A percentile compares a stretch with the other conserved stretches of the same genome.
phyloP scores from a whole-genome alignment of 768 basidiomycete genomes.

The Agrocybe praecox region DNA sequence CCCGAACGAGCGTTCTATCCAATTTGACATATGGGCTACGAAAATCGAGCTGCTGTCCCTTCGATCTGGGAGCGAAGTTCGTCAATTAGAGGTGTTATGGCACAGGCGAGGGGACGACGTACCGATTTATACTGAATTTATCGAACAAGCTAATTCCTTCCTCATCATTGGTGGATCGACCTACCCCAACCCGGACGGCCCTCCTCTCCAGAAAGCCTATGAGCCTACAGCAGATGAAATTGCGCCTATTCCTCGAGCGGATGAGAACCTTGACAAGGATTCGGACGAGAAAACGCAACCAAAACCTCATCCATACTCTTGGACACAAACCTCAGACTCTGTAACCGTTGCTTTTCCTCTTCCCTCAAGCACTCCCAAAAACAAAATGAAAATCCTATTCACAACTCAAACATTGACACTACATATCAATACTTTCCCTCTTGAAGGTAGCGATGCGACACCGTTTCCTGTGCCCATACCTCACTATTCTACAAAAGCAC shows the following conservation, averaged over 20 bases:
- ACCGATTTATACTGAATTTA: slow-evolving; percentile 60
- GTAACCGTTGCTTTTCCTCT: slow-evolving; percentile 84
- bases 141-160: slow-evolving; percentile 45
- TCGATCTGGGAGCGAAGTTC: slow-evolving; percentile 28
- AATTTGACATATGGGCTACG: slow-evolving; percentile 71
- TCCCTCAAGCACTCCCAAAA: slow-evolving; percentile 67
- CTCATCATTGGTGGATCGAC: slow-evolving; percentile 60
- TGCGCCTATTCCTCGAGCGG: slow-evolving; percentile 65
- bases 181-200: slow-evolving; percentile 49
- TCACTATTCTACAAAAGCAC: slow-evolving; percentile 56
- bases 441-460: slow-evolving; percentile 15
- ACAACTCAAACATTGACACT: slow-evolving; percentile 66
- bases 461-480: slow-evolving; percentile 44
- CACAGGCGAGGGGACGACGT: slow-evolving; percentile 69
- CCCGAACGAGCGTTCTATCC: slow-evolving; percentile 30
- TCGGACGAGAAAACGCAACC: slow-evolving; percentile 27
- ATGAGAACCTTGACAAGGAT: slow-evolving; percentile 53
- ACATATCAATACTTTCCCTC: slow-evolving; percentile 47
- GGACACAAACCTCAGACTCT: slow-evolving; percentile 87
- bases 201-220: slow-evolving; percentile 36
- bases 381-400: slow-evolving; percentile 68
- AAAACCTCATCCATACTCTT: slow-evolving; percentile 84
- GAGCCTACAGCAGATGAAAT: slow-evolving; percentile 69
- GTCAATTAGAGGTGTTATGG: slow-evolving; percentile 62
- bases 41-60: slow-evolving; percentile 47